Base-by-base conservation (phyloP, 2,329 filamentous ascomycete genomes). In the Hypomyces rosellus region DNA sequence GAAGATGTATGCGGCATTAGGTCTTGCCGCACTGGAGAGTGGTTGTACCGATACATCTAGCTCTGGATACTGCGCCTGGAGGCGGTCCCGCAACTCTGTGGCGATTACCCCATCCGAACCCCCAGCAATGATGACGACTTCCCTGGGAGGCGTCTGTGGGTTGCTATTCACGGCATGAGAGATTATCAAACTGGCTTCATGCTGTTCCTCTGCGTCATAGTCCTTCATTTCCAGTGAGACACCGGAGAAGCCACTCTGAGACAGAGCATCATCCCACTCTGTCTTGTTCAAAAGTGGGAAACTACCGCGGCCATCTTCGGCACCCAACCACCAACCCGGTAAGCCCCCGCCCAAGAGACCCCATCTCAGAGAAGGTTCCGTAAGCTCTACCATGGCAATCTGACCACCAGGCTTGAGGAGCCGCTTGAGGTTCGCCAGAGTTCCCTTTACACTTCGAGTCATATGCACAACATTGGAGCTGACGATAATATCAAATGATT, bases 401-500 rank as follows among this genome's bases (percentile, higher is more conserved):
- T 53, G 51, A 15, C 51, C 51, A 47, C 30, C 43, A 1, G 51
- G 48, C n/a, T 53, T 50, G 4, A 53, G 51, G n/a, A 53, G 34
- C 5, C 34, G 34, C 3, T 44, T 53, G 4, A 53, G 14, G 6
- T 50, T 50, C 15, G 33, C 33, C 11, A 53, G 48, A 1, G 43
- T 50, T 12, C 43, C 30, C 14, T 39, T 39, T 20, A 46, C 18
- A 36, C 15, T 50, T 5, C 8, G 25, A 30, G 25, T 30, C 25
- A 30, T 30, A 34, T 52, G 50, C 11, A 52, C 12, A 36, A 59
- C 60, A 4, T 55, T 58, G 5, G 55, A 61, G 0, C 66, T 66
- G 20, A 58, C 46, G 11, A 58, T 48, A n/a, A 57, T 16, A 36
- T 58, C 56, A 39, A 53, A 57, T 16, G 55, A 49, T 15, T 43